Conservation (phyloP, 2,329 filamentous ascomycete species). For the Grosmannia huntii region DNA sequence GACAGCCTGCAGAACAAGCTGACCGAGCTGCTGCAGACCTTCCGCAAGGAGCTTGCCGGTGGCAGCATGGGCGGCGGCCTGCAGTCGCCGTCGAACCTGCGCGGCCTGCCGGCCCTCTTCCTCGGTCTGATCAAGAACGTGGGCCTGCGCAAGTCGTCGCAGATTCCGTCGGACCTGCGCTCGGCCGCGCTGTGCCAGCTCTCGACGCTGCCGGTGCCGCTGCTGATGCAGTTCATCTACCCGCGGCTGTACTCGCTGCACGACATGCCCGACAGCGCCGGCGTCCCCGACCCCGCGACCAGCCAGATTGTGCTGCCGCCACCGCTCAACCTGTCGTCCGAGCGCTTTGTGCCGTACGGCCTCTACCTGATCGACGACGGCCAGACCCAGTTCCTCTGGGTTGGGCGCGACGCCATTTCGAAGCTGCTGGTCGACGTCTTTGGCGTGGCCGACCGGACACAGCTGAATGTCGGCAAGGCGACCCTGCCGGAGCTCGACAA, state of each 20-base stretch:
- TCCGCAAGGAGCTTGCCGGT: conserved; percentile 91
- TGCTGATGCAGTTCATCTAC: conserved; percentile 89
- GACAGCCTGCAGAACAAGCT: conserved; percentile 87
- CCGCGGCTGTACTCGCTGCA: conserved; percentile 75
- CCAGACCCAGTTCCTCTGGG: conserved; percentile 95
- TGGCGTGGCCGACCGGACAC: conserved; percentile 67
- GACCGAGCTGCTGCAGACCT: conserved; percentile 84
- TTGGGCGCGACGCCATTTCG: conserved; percentile 83
- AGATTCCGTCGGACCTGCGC: conserved; percentile 86
- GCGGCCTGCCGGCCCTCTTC: conserved; percentile 80
- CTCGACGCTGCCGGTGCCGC: conserved; percentile 82
- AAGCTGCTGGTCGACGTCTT: conserved; percentile 86
- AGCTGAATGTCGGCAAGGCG: conserved; percentile 84
- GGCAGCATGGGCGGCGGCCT: conserved; percentile 92
- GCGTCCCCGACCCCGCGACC: conserved; percentile 70
- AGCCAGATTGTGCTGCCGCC: conserved; percentile 84
- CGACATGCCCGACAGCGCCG: conserved; percentile 92
- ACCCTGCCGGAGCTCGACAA: conserved; percentile 78
- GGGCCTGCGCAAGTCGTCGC: conserved; percentile 79
- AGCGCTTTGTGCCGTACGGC: conserved; percentile 76
- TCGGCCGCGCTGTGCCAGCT: conserved; percentile 85
- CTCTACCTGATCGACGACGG: conserved; percentile 95
- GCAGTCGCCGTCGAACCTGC: conserved; percentile 86
- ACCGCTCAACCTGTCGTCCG: conserved; percentile 73
- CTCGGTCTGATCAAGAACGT: conserved; percentile 93